Evolutionary conservation across 2,329 filamentous ascomycete species (phyloP).

Genomic region (Phaeomoniella chlamydospora): DNA sequence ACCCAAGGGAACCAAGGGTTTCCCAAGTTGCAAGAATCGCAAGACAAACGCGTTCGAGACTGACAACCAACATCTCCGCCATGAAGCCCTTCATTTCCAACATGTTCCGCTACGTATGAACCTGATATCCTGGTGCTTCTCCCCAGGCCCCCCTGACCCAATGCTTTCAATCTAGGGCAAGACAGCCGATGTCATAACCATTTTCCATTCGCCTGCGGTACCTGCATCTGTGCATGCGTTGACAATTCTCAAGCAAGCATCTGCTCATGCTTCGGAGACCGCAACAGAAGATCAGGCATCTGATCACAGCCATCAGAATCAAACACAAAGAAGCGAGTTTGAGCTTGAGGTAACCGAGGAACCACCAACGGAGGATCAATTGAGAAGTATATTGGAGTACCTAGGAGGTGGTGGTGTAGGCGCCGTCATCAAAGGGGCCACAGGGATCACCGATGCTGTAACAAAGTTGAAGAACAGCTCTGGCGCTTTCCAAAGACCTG

Average conservation of each 20-base stretch:
- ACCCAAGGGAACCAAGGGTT: too few relatives aligned
- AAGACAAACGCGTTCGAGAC: too few relatives aligned
- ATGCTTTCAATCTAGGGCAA: conserved; percentile 41
- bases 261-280: conserved; percentile 50
- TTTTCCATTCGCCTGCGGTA: conserved; percentile 77
- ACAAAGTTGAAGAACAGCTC: conserved; percentile 59
- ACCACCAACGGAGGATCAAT: conserved; percentile 66
- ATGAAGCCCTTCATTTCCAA: conserved; percentile 9
- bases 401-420: conserved; percentile 47
- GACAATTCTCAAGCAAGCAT: conserved; percentile 66
- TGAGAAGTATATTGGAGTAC: conserved; percentile 74
- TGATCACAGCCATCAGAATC: conserved; percentile 46
- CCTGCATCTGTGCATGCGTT: conserved; percentile 60
- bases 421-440: conserved; percentile 62
- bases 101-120: conserved; percentile 21
- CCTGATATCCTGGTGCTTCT: neutral
- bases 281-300: conserved; percentile 64
- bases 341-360: conserved; percentile 74
- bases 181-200: conserved; percentile 78
- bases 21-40: too few relatives aligned
- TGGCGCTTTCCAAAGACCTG: conserved; percentile 56
- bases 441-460: conserved; percentile 60
- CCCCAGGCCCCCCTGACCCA: neutral
- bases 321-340: conserved; percentile 54
- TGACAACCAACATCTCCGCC: too few relatives aligned